phyloP scores from a whole-genome alignment of 2,329 filamentous ascomycete genomes.

The Cadophora gregata region DNA sequence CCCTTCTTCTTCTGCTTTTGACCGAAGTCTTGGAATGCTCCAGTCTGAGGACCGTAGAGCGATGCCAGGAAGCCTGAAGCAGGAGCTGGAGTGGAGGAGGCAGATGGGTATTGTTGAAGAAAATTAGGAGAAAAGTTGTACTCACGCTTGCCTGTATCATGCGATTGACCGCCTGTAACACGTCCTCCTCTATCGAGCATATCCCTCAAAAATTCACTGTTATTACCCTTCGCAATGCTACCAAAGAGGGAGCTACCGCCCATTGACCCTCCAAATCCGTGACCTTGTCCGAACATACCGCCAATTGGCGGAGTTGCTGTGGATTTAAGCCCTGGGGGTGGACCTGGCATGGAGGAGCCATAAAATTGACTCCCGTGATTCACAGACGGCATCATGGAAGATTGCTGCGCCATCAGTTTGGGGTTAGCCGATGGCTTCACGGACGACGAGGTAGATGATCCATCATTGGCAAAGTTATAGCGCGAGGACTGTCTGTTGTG shows the following conservation, averaged over 20 bases:
- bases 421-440: slow-evolving; percentile 82
- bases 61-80: slow-evolving; percentile 88
- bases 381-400: slow-evolving; percentile 80
- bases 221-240: slow-evolving; percentile 72
- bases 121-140: slow-evolving; percentile 94
- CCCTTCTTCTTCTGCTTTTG: slow-evolving; percentile 99
- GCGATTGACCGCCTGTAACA: slow-evolving; percentile 70
- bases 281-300: slow-evolving; percentile 88
- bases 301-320: slow-evolving; percentile 89
- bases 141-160: slow-evolving; percentile 97
- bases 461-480: slow-evolving; percentile 86
- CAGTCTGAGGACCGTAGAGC: slow-evolving; percentile 87
- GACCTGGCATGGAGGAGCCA: slow-evolving; percentile 84
- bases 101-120: slow-evolving; percentile 83
- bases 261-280: slow-evolving; percentile 76
- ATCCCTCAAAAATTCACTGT: slow-evolving; percentile 79
- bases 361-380: slow-evolving; percentile 71
- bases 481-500: slow-evolving; percentile 86
- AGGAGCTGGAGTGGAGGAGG: slow-evolving; percentile 84
- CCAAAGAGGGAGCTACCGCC: slow-evolving; percentile 64
- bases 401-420: slow-evolving; percentile 83
- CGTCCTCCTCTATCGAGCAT: slow-evolving; percentile 69
- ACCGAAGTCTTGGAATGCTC: slow-evolving; percentile 88
- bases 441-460: slow-evolving; percentile 60
- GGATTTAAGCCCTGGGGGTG: slow-evolving; percentile 93